These are phyloP conservation scores for Zalaria obscura DNA, from an alignment of 2,329 filamentous ascomycete genomes.

Conservation along the genomic window DNA sequence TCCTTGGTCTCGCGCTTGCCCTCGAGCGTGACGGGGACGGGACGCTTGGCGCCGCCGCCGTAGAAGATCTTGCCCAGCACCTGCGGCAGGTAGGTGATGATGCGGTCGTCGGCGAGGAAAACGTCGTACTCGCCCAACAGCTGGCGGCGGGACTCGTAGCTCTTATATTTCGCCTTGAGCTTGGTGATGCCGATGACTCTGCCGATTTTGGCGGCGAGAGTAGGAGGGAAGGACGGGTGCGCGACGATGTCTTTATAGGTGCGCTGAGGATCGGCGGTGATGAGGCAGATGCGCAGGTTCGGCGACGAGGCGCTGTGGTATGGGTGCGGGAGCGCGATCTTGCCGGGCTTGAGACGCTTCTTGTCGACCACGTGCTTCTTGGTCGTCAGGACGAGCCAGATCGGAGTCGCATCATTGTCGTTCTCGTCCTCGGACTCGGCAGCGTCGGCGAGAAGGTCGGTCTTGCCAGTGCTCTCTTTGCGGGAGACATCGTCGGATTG, in stretches of 20 bases:
- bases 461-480: constrained; percentile 33
- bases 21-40: constrained; percentile 66
- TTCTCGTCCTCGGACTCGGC: constrained; percentile 31
- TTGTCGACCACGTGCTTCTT: constrained; percentile 59
- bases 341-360: constrained; percentile 67
- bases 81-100: constrained; percentile 57
- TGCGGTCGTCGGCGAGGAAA: constrained; percentile 84
- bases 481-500: constrained; percentile 26
- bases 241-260: constrained; percentile 81
- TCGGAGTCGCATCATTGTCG: constrained; percentile 33
- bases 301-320: constrained; percentile 41
- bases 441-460: constrained; percentile 37
- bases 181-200: constrained; percentile 69
- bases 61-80: constrained; percentile 88
- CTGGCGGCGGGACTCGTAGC: constrained; percentile 76
- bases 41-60: constrained; percentile 67
- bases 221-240: constrained; percentile 43
- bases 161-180: constrained; percentile 76
- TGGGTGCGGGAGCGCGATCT: constrained; percentile 43
- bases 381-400: constrained; percentile 49
- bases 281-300: constrained; percentile 62
- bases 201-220: constrained; percentile 32
- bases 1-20: constrained; percentile 29
- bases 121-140: constrained; percentile 78
- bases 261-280: constrained; percentile 70